Base-by-base conservation (phyloP, 106 monocot genomes). In the Acanthochlamys bracteata region DNA sequence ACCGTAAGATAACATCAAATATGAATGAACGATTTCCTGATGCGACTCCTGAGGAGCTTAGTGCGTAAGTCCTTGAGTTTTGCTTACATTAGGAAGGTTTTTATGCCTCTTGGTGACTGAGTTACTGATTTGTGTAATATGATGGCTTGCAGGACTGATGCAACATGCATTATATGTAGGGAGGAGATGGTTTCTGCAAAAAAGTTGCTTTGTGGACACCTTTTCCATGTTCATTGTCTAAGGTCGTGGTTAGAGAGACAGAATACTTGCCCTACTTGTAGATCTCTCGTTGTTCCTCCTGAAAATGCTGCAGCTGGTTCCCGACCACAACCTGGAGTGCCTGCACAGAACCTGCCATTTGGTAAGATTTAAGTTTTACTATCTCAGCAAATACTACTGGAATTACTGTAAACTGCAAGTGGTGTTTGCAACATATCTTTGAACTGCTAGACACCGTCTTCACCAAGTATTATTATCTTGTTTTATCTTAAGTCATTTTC, bases 121-220 rank as follows among this genome's bases (percentile, higher is more conserved):
- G n/a, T n/a, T n/a, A 47, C 13, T 45, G 25, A 61, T 20, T 42
- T 10, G 8, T 24, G 33, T 14, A 46, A 17, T 45, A 40, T 61
- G 41, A 24, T 63, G 52, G 39, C 12, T 62, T 73, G 58, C 82
- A 96, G 96, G 68, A 80, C 80, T 54, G 96, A 96, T 73, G 96
- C 90, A 55, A 96, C 91, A 74, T 96, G 96, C 60, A 96, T 96
- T 15, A 91, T 96, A 68, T 96, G 96, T 55, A 86, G 91, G 53
- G 96, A 96, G 71, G 96, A 96, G 78, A 96, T 96, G 96, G 71
- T 82, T 25, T 70, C 76, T n/a, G 96, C 96, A 11, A 96, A 96
- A 57, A 96, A 91, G 39, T 75, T 96, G 72, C 75, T 76, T 3
- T 96, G 96, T 80, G 91, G 96, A 41, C 96, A 96, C 64, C 67